Evolutionary conservation across 2,329 filamentous ascomycete species (phyloP).

Genomic region (Aspergillus ruber): DNA sequence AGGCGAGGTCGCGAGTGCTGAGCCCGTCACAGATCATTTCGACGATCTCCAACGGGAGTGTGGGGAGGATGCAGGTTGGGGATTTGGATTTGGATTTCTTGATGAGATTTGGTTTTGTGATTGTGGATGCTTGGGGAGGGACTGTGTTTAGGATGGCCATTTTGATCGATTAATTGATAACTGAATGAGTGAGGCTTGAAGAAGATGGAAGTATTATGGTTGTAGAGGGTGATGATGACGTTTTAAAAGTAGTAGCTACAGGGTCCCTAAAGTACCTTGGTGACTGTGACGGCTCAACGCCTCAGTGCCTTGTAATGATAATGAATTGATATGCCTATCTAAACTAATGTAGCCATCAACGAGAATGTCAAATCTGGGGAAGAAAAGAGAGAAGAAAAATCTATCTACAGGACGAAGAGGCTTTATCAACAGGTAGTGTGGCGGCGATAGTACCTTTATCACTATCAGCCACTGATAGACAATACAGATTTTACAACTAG

Average conservation of each 20-base stretch:
- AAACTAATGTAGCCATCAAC: too few species aligned
- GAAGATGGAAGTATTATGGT: background rate
- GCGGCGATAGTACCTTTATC: too few species aligned
- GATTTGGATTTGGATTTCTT: background rate
- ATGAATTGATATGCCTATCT: too few species aligned
- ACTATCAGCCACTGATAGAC: too few species aligned
- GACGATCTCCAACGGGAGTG: conserved; percentile 6
- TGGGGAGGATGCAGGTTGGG: background rate
- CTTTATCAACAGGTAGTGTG: too few species aligned
- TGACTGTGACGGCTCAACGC: background rate
- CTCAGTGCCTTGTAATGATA: background rate
- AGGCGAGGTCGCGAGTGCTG: conserved; percentile 6
- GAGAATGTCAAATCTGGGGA: too few species aligned
- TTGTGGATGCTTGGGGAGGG: background rate
- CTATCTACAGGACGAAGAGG: too few species aligned
- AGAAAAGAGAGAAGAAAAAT: too few species aligned
- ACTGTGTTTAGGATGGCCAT: background rate
- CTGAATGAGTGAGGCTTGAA: background rate
- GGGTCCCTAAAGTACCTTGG: conserved; percentile 1
- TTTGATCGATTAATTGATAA: background rate
- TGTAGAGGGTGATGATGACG: background rate
- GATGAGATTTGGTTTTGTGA: background rate
- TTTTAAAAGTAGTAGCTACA: background rate
- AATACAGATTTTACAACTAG: too few species aligned
- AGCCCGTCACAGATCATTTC: conserved; percentile 8